Percentiles rank a stretch among this genome's conserved stretches.
These are phyloP conservation scores for Stevia rebaudiana DNA, from an alignment of 140 eudicot species.

Conservation along the genomic window DNA sequence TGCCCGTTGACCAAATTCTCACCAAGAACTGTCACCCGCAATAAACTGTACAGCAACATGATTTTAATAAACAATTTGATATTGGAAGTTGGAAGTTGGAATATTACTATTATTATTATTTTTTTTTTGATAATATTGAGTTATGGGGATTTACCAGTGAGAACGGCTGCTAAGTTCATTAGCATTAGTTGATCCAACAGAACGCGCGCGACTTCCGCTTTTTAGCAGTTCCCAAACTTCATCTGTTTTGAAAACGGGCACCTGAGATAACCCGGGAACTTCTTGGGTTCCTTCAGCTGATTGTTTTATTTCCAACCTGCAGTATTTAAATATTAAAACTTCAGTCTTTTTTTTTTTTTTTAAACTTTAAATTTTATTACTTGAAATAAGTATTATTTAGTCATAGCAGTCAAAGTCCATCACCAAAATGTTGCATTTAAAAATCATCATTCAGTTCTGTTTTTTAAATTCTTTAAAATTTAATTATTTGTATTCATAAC, in stretches of 20 bases:
- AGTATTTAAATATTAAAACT: not conserved
- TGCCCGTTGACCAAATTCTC: constrained; percentile 73
- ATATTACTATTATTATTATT: too few species aligned
- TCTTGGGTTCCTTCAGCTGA: constrained; percentile 96
- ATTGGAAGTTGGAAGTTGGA: too few species aligned
- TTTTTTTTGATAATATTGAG: not conserved
- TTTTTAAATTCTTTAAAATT: too few species aligned
- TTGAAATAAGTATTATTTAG: too few species aligned
- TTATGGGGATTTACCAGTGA: constrained; percentile 54
- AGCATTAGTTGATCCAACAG: constrained; percentile 96
- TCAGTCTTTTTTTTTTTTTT: too few species aligned
- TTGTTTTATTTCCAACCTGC: constrained; percentile 88
- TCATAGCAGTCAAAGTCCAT: too few species aligned
- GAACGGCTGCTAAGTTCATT: constrained; percentile 98
- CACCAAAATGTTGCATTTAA: too few species aligned
- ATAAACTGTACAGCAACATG: constrained; percentile 48
- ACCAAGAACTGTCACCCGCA: constrained; percentile 76
- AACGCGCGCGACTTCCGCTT: constrained; percentile 68
- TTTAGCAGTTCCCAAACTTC: constrained; percentile 90
- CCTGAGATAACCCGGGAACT: constrained; percentile 91
- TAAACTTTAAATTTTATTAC: too few species aligned
- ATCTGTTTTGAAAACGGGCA: constrained; percentile 55
- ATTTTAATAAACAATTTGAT: not conserved
- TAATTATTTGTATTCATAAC: too few species aligned
- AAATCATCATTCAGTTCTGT: too few species aligned